Conservation (phyloP, 495 filamentous ascomycete species). For the Xylaria longipes region DNA sequence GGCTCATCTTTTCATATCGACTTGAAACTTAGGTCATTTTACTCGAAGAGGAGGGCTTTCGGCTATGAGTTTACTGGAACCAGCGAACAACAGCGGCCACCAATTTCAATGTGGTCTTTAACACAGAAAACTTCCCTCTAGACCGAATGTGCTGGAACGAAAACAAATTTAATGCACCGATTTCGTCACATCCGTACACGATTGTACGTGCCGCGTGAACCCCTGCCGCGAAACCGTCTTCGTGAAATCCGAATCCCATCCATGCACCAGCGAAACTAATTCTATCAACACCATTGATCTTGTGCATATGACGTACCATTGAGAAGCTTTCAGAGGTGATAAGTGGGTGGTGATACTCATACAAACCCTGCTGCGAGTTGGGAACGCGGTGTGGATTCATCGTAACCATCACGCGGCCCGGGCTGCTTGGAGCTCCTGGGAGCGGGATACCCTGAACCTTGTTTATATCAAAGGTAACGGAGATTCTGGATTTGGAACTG, state of each 20-base stretch:
- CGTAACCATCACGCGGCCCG: not conserved
- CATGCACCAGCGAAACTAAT: constrained; percentile 12
- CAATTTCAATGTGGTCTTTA: too few species aligned
- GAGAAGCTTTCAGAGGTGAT: not conserved
- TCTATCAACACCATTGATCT: not conserved
- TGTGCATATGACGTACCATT: not conserved
- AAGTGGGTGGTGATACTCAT: not conserved
- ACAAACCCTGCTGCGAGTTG: not conserved
- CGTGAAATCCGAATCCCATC: constrained; percentile 19
- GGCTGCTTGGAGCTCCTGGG: not conserved
- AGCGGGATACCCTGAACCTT: not conserved
- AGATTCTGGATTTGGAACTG: not conserved
- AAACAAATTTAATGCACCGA: too few species aligned
- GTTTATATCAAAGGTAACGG: not conserved
- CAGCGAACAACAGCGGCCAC: too few species aligned
- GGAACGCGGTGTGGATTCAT: not conserved
- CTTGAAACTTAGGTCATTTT: too few species aligned
- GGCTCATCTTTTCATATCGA: too few species aligned
- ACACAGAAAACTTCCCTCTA: too few species aligned
- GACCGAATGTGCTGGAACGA: too few species aligned
- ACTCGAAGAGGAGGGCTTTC: too few species aligned
- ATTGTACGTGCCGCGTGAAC: not conserved
- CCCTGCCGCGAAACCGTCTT: constrained; percentile 2
- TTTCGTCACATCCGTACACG: too few species aligned
- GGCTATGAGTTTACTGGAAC: too few species aligned